Base-by-base conservation (phyloP, 352 stramenopile genomes). In the Pythium insidiosum region DNA sequence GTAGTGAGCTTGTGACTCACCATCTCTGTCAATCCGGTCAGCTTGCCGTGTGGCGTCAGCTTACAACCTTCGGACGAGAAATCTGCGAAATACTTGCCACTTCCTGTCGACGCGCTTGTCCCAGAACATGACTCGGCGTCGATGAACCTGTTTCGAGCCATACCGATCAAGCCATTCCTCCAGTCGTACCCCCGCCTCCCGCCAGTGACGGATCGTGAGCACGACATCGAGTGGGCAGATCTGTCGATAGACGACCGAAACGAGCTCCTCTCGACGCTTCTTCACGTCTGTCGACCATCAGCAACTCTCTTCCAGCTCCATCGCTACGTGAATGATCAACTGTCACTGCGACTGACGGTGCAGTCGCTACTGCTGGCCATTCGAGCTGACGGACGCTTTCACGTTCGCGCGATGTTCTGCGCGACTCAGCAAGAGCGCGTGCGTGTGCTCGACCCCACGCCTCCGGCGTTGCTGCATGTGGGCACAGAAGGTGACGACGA, bases 291-390 rank as follows among this genome's bases (percentile, higher is more conserved):
- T 42, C 49, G 66, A 12, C 76, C 73, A 24, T 79, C 68, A 11
- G 61, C 72, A 6, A 87, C 76, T 26, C 49, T 89, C 0, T 85
- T 73, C 36, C 65, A 56, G 5, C 44, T 89, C 25, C 68, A 85
- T 29, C 71, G 71, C 6, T 77, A 71, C 41, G 62, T 79, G 29
- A 48, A 69, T 22, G 68, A 86, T 15, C 19, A 58, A 21, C 50
- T 89, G 20, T 38, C 57, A 15, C 47, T 81, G 23, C 45, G 54
- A n/a, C 43, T 83, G 7, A 58, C 71, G 0, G 68, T 61, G 3
- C 43, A 56, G 3, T 50, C 68, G n/a, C 55, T 86, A 30, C 55
- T 84, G 30, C 43, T 54, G 10, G 47, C 79, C 25, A 47, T 88
- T 19, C 62, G 53, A 1, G 58, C 57, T 18, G 43, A 53, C 9